Evolutionary conservation across 371 early-diverging fungal genomes (phyloP).

Genomic region (Syncephalis fuscata): DNA sequence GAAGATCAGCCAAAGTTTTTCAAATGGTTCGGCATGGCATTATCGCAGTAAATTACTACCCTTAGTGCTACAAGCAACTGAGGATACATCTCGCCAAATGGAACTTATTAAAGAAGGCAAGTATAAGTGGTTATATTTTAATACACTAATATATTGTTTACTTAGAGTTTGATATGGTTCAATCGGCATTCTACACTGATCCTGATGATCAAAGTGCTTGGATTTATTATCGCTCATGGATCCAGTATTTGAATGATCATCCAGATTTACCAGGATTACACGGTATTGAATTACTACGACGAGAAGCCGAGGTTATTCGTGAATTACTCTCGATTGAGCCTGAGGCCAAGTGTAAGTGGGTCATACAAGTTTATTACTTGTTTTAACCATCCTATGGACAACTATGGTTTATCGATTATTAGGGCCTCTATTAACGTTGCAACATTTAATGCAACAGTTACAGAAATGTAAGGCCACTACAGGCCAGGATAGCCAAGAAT

Average conservation of each 20-base stretch:
- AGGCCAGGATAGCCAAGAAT: too few relatives aligned
- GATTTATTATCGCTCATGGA: constrained; percentile 84
- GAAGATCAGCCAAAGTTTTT: constrained; percentile 79
- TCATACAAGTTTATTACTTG: too few relatives aligned
- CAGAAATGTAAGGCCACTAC: too few relatives aligned
- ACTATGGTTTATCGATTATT: too few relatives aligned
- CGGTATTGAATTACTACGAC: constrained; percentile 20
- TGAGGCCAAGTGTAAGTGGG: constrained; percentile 71
- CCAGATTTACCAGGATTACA: constrained; percentile 9
- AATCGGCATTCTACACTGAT: constrained; percentile 84
- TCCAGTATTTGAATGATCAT: constrained; percentile 20
- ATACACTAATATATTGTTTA: constrained; percentile 3
- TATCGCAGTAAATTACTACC: constrained; percentile 70
- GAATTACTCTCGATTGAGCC: constrained; percentile 80
- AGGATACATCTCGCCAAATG: constrained; percentile 12
- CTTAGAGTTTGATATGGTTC: constrained; percentile 62
- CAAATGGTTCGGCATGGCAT: constrained; percentile 97
- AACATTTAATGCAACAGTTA: too few relatives aligned
- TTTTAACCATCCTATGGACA: too few relatives aligned
- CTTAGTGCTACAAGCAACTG: constrained; percentile 19
- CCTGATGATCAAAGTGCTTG: constrained; percentile 95
- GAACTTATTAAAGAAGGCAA: constrained; percentile 4
- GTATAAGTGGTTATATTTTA: too few relatives aligned
- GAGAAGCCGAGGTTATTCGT: constrained; percentile 43
- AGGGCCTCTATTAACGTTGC: too few relatives aligned